A percentile compares a stretch with the other conserved stretches of the same genome.
Evolutionary conservation across 1,284 basidiomycete species (phyloP).

Genomic region (Hymenochaete sp.): DNA sequence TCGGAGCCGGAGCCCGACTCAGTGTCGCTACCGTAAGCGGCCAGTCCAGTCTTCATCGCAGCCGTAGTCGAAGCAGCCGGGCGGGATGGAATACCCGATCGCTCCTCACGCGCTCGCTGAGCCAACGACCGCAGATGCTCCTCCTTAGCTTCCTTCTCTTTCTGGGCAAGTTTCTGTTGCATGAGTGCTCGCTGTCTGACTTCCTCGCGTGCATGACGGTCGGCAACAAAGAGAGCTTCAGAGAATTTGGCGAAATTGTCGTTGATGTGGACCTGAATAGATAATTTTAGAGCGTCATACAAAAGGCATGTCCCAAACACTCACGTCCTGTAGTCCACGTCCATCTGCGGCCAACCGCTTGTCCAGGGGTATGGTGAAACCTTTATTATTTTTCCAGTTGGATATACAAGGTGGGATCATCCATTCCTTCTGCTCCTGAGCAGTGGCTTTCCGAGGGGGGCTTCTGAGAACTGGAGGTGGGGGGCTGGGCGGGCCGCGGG

Average conservation of each 20-base stretch:
- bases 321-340: constrained; percentile 91
- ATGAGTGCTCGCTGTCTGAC: constrained; percentile 92
- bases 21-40: constrained; percentile 77
- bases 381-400: constrained; percentile 99
- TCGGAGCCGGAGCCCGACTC: constrained; percentile 43
- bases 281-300: not conserved
- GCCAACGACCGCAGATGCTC: constrained; percentile 92
- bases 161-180: constrained; percentile 97
- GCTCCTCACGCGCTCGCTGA: constrained; percentile 91
- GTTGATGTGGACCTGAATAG: constrained; percentile 82
- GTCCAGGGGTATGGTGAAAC: constrained; percentile 97
- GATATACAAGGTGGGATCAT: constrained; percentile 99
- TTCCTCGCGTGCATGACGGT: constrained; percentile 96
- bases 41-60: constrained; percentile 69
- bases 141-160: constrained; percentile 96
- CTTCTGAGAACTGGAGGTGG: constrained; percentile 95
- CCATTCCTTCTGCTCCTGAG: constrained; percentile 98
- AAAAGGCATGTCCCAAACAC: constrained; percentile 26
- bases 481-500: constrained; percentile 89
- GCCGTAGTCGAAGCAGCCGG: constrained; percentile 51
- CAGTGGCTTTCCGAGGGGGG: constrained; percentile 92
- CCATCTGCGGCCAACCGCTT: constrained; percentile 98
- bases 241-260: constrained; percentile 99
- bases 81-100: constrained; percentile 57
- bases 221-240: constrained; percentile 93